Evolutionary conservation across 768 basidiomycete species (phyloP).

Genomic region (Mycena metata): DNA sequence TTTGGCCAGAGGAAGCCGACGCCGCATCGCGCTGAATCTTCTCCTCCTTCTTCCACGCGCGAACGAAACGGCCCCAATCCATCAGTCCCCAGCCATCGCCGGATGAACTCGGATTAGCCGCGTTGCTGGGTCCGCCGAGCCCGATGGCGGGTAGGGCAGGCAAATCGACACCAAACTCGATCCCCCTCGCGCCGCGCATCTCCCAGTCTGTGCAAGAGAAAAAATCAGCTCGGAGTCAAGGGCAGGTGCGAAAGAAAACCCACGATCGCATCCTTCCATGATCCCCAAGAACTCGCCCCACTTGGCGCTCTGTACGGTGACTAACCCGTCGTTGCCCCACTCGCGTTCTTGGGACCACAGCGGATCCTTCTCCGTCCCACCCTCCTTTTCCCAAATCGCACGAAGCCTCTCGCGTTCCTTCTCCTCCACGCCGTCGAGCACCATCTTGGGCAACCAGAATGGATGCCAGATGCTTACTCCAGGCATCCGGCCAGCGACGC

Average conservation of each 20-base stretch:
- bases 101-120: constrained; percentile 26
- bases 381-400: constrained; percentile 49
- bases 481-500: constrained; percentile 84
- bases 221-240: background rate
- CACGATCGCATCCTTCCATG: constrained; percentile 89
- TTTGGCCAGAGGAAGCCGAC: constrained; percentile 36
- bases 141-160: constrained; percentile 63
- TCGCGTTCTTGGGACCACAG: constrained; percentile 66
- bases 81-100: constrained; percentile 62
- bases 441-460: constrained; percentile 95
- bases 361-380: constrained; percentile 42
- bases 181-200: constrained; percentile 87
- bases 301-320: constrained; percentile 90
- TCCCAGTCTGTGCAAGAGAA: constrained; percentile 78
- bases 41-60: constrained; percentile 72
- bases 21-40: constrained; percentile 53
- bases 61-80: constrained; percentile 75
- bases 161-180: constrained; percentile 74
- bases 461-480: constrained; percentile 88
- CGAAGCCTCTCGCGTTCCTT: constrained; percentile 63
- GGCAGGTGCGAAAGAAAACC: constrained; percentile 35
- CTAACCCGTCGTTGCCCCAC: constrained; percentile 94
- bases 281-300: constrained; percentile 98
- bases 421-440: constrained; percentile 88
- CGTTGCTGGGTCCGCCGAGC: constrained; percentile 44